phyloP scores from a whole-genome alignment of 192 early-diverging fungal species.

The Chytriomyces confervae region DNA sequence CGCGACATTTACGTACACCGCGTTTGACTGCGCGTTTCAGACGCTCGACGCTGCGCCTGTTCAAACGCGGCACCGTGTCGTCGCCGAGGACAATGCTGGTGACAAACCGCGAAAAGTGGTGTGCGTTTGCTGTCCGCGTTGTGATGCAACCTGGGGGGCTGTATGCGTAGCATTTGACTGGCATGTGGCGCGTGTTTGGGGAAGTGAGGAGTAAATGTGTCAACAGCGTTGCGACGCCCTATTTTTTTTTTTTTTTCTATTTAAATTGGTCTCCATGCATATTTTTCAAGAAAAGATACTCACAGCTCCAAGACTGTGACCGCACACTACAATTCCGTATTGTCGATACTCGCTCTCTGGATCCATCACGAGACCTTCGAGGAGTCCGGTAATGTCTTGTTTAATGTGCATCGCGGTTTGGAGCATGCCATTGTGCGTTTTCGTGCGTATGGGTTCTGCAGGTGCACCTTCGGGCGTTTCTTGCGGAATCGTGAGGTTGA shows the following conservation, averaged over 20 bases:
- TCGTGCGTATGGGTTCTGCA: not conserved
- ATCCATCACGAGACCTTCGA: conserved; percentile 35
- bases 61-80: conserved; percentile 53
- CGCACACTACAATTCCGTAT: conserved; percentile 46
- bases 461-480: not conserved
- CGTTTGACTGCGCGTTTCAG: conserved; percentile 44
- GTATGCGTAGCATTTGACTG: conserved; percentile 45
- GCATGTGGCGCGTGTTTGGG: conserved; percentile 1
- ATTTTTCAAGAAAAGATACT: conserved; percentile 3
- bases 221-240: conserved; percentile 53
- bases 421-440: conserved; percentile 36
- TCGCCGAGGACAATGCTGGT: conserved; percentile 53
- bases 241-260: not conserved
- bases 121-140: conserved; percentile 36
- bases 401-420: conserved; percentile 47
- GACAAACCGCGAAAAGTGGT: conserved; percentile 49
- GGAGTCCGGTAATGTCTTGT: conserved; percentile 42
- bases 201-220: conserved; percentile 41
- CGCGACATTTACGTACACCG: conserved; percentile 34
- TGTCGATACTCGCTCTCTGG: conserved; percentile 30
- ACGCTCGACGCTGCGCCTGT: conserved; percentile 45
- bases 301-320: conserved; percentile 56
- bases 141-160: conserved; percentile 55
- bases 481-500: conserved; percentile 33
- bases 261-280: not conserved